Conservation (phyloP, 306 rosid genomes). For the Casuarina glauca region DNA sequence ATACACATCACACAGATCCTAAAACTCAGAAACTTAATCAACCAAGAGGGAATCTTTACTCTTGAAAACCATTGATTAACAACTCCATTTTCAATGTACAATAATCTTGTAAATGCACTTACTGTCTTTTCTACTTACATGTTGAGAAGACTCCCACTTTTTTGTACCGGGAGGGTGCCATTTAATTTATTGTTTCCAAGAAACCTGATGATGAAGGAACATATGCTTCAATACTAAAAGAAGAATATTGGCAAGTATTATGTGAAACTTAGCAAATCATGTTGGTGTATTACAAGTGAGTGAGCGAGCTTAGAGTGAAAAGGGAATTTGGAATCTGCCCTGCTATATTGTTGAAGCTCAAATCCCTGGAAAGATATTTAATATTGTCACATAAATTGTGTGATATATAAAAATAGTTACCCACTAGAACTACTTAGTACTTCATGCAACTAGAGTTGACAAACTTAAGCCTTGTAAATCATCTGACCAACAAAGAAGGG, state of each 20-base stretch:
- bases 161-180: no score
- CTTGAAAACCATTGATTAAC: background rate
- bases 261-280: background rate
- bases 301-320: conserved; percentile 60
- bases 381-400: background rate
- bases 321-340: conserved; percentile 59
- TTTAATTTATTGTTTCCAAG: no score
- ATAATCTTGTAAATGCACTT: background rate
- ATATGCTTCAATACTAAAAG: no score
- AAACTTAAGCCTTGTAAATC: background rate
- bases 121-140: background rate
- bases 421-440: background rate
- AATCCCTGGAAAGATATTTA: conserved; percentile 14
- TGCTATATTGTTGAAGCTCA: conserved; percentile 37
- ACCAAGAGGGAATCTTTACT: background rate
- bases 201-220: no score
- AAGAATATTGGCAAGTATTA: no score
- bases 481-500: background rate
- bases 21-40: background rate
- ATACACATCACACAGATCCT: background rate
- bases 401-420: background rate
- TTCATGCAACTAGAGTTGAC: background rate
- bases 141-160: no score
- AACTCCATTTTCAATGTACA: background rate
- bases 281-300: conserved; percentile 51